Evolutionary conservation across 2,329 filamentous ascomycete species (phyloP).

Genomic region (Rhynchosporium graminicola): DNA sequence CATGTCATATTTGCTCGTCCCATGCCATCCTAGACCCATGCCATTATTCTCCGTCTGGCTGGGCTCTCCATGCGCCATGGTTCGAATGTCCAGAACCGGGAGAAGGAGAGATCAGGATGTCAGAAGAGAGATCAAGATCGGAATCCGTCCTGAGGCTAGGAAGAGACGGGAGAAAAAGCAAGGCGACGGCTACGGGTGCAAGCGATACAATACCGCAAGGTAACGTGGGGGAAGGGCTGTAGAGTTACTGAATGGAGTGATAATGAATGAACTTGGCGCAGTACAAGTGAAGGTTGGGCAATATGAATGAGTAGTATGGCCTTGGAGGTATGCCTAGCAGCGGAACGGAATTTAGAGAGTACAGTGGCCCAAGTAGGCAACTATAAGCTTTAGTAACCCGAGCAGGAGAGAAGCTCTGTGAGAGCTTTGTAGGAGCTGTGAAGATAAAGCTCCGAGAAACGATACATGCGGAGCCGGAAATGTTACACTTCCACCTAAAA

Average conservation of each 20-base stretch:
- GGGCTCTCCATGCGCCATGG: constrained; percentile 23
- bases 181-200: constrained; percentile 28
- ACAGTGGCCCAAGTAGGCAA: constrained; percentile 4
- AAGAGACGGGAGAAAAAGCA: constrained; percentile 29
- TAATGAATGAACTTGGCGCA: neutral
- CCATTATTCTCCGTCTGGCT: constrained; percentile 17
- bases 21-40: constrained; percentile 4
- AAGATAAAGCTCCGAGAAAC: too few species aligned
- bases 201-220: neutral
- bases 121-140: constrained; percentile 6
- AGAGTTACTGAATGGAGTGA: neutral
- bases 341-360: neutral
- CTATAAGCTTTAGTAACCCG: too few species aligned
- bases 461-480: too few species aligned
- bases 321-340: constrained; percentile 8
- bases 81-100: constrained; percentile 21
- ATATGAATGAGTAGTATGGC: neutral
- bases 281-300: constrained; percentile 7
- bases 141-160: constrained; percentile 1
- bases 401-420: too few species aligned
- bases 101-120: neutral
- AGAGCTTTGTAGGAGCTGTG: too few species aligned
- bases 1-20: constrained; percentile 1
- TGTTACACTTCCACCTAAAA: too few species aligned
- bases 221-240: neutral